Evolutionary conservation across 805 yeast species (phyloP), one percentile per base, ranked within the genome.

Genomic region (Candida ipomoeae): DNA sequence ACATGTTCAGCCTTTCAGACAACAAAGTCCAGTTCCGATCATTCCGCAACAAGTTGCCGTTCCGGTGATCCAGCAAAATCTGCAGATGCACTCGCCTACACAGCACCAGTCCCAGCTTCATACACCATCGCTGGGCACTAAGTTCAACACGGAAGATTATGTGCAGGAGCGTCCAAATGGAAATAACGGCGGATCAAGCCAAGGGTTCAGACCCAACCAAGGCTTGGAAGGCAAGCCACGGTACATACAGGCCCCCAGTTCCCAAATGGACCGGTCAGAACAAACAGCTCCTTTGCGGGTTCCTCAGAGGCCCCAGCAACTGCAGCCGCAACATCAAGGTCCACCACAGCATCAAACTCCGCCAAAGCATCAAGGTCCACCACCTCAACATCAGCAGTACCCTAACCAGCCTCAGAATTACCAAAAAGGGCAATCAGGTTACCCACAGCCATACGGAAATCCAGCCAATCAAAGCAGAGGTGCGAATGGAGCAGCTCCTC

Each of bases 221-320:
- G 26, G 10, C n/a, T 21, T 48, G 40, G 49, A 48, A 10, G 39
- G 33, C 40, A 64, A 60, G 53, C 74, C 73, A 17, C 61, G 64
- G 44, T 66, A 61, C 40, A 70, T 71, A 18, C 54, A 63, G 20
- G 63, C 70, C 8, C 75, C 73, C 11, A 64, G 62, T 55, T 52
- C 35, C 8, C 48, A 37, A 32, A 13, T 15, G 21, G 46, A 32
- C 14, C n/a, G 43, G 23, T 7, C 42, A 5, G 41, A 34, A 15
- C 42, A 43, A 20, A 21, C 45, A 14, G 45, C 45, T 8, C 32
- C 45, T 14, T 21, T 42, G 31, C 20, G 38, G n/a, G 32, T 21
- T 15, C 41, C 46, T 4, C 46, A 34, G 31, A 41, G 31, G 11
- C 26, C 34, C 5, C 45, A 37, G 20, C 45, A 36, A 36, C 15